These are phyloP conservation scores for Saprolegnia parasitica DNA, from an alignment of 352 stramenopile species.

Conservation along the genomic window DNA sequence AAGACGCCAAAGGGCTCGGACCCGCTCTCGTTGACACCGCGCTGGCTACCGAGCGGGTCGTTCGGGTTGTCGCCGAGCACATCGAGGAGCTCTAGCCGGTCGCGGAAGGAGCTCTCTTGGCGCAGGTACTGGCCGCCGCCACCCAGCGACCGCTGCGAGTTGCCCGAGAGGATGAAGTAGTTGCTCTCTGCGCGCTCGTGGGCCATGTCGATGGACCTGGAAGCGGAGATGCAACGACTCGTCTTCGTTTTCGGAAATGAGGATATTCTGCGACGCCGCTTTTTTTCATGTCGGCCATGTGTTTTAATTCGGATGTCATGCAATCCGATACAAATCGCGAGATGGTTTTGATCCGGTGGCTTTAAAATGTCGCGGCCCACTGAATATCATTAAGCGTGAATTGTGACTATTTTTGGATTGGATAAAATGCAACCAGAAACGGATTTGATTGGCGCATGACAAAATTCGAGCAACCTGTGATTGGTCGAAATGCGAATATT, in stretches of 20 bases:
- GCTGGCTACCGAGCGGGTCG: conserved; percentile 14
- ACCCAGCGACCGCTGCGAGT: conserved; percentile 68
- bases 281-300: neutral
- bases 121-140: conserved; percentile 32
- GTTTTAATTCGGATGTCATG: neutral
- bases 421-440: neutral
- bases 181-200: conserved; percentile 62
- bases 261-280: neutral
- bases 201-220: neutral
- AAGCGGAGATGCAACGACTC: neutral
- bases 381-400: neutral
- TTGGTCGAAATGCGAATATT: neutral
- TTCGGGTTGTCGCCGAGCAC: conserved; percentile 27
- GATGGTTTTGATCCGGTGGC: neutral
- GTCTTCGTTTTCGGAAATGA: neutral
- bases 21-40: conserved; percentile 10
- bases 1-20: conserved; percentile 42
- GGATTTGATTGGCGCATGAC: neutral
- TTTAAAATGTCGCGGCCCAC: neutral
- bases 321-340: neutral
- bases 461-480: neutral
- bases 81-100: conserved; percentile 29
- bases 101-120: conserved; percentile 25
- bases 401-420: neutral
- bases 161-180: conserved; percentile 76